Evolutionary conservation across 2,329 filamentous ascomycete species (phyloP).

Genomic region (Alternaria arbusti): DNA sequence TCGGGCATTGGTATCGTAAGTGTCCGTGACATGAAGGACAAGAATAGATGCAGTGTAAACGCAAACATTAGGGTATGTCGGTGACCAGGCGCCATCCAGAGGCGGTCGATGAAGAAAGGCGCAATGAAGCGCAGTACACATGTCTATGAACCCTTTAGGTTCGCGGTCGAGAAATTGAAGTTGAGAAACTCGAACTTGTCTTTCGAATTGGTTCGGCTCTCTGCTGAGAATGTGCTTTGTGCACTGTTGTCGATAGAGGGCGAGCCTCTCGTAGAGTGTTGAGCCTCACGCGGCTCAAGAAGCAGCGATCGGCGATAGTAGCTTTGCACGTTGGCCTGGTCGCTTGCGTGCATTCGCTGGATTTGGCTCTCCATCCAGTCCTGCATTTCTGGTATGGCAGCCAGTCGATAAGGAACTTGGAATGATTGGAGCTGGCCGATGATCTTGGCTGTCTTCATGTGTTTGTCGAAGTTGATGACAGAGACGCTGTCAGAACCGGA

Average conservation of each 20-base stretch:
- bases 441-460: conserved; percentile 91
- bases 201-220: conserved; percentile 39
- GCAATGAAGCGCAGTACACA: conserved; percentile 26
- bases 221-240: conserved; percentile 32
- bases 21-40: conserved; percentile 32
- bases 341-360: conserved; percentile 70
- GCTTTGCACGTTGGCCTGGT: conserved; percentile 67
- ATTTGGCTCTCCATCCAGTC: conserved; percentile 90
- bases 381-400: conserved; percentile 85
- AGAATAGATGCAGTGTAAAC: conserved; percentile 25
- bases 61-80: conserved; percentile 32
- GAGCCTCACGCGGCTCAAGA: conserved; percentile 74
- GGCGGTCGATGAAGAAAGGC: conserved; percentile 12
- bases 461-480: conserved; percentile 98
- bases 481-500: conserved; percentile 68
- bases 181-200: conserved; percentile 49
- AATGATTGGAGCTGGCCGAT: conserved; percentile 96
- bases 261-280: conserved; percentile 34
- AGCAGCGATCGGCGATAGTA: conserved; percentile 85
- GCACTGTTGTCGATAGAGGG: conserved; percentile 35
- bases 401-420: conserved; percentile 88
- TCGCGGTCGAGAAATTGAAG: conserved; percentile 43
- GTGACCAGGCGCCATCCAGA: conserved; percentile 17
- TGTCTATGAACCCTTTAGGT: conserved; percentile 42
- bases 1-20: conserved; percentile 41